Evolutionary conservation across 2,329 filamentous ascomycete species (phyloP).

Genomic region (Venturia effusa): DNA sequence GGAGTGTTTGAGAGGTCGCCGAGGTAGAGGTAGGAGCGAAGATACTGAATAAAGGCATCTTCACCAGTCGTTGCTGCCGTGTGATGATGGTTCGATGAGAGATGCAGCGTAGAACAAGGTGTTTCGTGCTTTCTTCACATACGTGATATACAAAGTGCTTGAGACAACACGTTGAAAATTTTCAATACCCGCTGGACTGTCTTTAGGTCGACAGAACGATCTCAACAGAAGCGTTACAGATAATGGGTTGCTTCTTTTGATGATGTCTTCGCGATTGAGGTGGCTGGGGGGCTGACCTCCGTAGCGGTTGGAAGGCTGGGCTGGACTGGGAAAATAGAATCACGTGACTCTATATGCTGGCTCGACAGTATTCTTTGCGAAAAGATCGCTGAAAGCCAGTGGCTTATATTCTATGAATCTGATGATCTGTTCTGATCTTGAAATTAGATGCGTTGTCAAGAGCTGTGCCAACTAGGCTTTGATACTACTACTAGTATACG

Average conservation of each 20-base stretch:
- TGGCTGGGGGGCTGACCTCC: neutral
- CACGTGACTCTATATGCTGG: no score
- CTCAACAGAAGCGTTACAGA: neutral
- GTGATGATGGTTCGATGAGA: neutral
- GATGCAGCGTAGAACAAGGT: neutral
- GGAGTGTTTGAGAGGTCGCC: neutral
- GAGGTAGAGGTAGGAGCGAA: neutral
- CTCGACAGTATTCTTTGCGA: no score
- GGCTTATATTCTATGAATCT: no score
- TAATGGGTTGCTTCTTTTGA: neutral
- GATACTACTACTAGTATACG: no score
- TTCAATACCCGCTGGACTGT: neutral
- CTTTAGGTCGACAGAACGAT: neutral
- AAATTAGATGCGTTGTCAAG: no score
- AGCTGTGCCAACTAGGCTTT: no score
- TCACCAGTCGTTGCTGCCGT: neutral
- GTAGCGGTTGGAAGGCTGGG: no score
- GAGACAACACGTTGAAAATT: neutral
- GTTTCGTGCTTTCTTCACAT: neutral
- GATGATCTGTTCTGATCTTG: no score
- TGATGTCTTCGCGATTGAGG: no score
- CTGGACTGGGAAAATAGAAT: no score
- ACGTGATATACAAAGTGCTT: neutral
- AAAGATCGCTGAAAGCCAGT: no score
- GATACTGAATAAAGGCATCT: neutral